Evolutionary conservation across 2,329 filamentous ascomycete genomes (phyloP).

Genomic region (Aulographum hederae): DNA sequence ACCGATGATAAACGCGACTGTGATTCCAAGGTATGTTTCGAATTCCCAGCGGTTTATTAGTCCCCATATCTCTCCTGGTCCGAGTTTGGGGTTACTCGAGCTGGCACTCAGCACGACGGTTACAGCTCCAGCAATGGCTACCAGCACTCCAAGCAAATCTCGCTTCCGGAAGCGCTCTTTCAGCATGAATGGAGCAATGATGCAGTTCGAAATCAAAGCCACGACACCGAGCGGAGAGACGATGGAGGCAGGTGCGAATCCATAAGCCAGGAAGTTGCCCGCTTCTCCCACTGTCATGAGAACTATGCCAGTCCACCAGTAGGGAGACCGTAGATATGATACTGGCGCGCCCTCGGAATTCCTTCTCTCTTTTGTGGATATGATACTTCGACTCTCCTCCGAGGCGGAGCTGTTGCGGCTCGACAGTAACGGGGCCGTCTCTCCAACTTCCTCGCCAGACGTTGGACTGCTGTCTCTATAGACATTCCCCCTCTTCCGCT

Average conservation of each 20-base stretch:
- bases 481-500: too few species aligned
- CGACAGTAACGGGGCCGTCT: conserved; percentile 3
- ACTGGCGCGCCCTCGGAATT: conserved; percentile 27
- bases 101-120: conserved; percentile 86
- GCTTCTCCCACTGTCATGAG: conserved; percentile 86
- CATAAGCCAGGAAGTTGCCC: conserved; percentile 93
- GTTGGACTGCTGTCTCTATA: too few species aligned
- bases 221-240: conserved; percentile 96
- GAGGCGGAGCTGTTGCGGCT: background rate
- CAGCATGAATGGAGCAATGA: conserved; percentile 87
- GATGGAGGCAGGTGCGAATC: conserved; percentile 92
- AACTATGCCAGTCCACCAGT: conserved; percentile 91
- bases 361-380: background rate
- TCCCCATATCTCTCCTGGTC: conserved; percentile 75
- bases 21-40: conserved; percentile 73
- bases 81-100: conserved; percentile 74
- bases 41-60: conserved; percentile 81
- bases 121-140: conserved; percentile 75
- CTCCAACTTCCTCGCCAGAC: background rate
- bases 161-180: conserved; percentile 74
- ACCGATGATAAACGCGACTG: conserved; percentile 49
- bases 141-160: conserved; percentile 74
- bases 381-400: background rate
- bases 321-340: conserved; percentile 74
- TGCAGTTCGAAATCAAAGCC: conserved; percentile 85